phyloP scores from a whole-genome alignment of 129 eudicot species.

The Flaveria sonorensis region DNA sequence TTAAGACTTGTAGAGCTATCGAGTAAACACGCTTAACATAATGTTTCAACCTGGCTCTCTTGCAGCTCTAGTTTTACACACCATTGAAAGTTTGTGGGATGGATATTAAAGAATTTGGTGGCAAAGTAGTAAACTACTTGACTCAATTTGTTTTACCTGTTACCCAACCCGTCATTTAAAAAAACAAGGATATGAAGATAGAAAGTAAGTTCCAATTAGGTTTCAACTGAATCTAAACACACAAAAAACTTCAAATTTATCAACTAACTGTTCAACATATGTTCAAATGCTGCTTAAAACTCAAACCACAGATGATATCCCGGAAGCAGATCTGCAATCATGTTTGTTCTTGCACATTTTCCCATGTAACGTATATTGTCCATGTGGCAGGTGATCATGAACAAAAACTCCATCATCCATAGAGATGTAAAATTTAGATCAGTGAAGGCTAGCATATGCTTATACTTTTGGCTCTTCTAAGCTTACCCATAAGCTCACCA shows the following conservation, averaged over 20 bases:
- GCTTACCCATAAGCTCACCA: background rate
- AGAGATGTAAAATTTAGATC: background rate
- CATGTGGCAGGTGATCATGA: background rate
- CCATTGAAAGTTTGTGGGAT: background rate
- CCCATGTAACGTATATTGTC: background rate
- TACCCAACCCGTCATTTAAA: background rate
- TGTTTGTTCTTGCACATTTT: background rate
- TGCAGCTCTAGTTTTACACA: background rate
- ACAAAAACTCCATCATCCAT: background rate
- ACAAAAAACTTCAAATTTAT: background rate
- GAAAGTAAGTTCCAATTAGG: slow-evolving; percentile 14
- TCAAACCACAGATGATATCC: background rate
- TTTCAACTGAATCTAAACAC: background rate
- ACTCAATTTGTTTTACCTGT: no score
- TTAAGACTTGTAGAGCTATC: background rate
- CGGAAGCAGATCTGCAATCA: background rate
- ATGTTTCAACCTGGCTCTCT: background rate
- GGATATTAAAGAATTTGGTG: no score
- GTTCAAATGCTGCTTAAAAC: slow-evolving; percentile 2
- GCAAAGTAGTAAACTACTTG: no score
- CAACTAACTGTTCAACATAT: background rate
- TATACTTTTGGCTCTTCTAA: slow-evolving; percentile 3
- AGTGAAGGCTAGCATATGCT: background rate
- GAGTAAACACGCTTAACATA: no score
- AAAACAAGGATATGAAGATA: slow-evolving; percentile 7